phyloP scores from a whole-genome alignment of 2,329 filamentous ascomycete species.

The Fusarium transvaalense region DNA sequence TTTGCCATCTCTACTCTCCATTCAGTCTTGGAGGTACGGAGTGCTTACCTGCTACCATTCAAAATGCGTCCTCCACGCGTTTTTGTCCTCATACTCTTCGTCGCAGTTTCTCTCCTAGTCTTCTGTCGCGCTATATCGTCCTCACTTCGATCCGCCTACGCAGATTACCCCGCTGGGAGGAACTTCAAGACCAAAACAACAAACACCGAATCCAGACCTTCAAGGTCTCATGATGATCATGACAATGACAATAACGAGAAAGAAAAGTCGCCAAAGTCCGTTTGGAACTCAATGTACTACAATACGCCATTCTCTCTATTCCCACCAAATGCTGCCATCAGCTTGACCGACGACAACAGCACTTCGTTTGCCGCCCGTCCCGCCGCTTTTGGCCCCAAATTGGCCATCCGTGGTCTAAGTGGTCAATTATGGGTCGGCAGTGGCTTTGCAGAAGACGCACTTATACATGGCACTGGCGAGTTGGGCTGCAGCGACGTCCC shows the following conservation, averaged over 20 bases:
- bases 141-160: slow-evolving; percentile 46
- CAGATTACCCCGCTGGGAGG: slow-evolving; percentile 48
- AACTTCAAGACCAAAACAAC: slow-evolving; percentile 41
- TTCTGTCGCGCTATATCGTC: slow-evolving; percentile 65
- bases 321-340: slow-evolving; percentile 94
- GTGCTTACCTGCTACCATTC: slow-evolving; percentile 30
- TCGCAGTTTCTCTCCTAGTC: slow-evolving; percentile 66
- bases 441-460: slow-evolving; percentile 85
- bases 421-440: slow-evolving; percentile 94
- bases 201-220: slow-evolving; percentile 25
- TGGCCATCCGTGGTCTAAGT: slow-evolving; percentile 82
- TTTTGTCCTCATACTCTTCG: slow-evolving; percentile 66
- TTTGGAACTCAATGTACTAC: slow-evolving; percentile 72
- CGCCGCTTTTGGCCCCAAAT: slow-evolving; percentile 87
- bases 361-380: slow-evolving; percentile 95
- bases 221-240: slow-evolving; percentile 21
- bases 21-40: slow-evolving; percentile 15
- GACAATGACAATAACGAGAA: not conserved
- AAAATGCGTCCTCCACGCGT: slow-evolving; percentile 68
- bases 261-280: slow-evolving; percentile 41
- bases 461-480: slow-evolving; percentile 78
- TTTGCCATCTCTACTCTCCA: slow-evolving; percentile 2
- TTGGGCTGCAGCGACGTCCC: slow-evolving; percentile 95
- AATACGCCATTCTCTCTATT: slow-evolving; percentile 87
- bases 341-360: slow-evolving; percentile 96